Conservation (phyloP, 2,329 filamentous ascomycete genomes). For the Hypoxylon sp. region DNA sequence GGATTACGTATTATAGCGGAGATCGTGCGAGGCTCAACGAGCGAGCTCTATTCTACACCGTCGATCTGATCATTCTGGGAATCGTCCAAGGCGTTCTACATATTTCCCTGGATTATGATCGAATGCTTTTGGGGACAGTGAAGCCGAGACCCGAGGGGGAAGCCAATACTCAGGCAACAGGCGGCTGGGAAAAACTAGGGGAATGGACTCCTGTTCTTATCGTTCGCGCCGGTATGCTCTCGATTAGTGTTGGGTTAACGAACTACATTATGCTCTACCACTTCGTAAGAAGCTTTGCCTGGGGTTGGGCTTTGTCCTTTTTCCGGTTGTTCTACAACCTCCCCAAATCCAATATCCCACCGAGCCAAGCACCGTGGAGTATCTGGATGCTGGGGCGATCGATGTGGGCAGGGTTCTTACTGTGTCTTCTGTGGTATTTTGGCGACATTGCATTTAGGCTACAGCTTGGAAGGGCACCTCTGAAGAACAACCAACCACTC, state of each 20-base stretch:
- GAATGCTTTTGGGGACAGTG: conserved; percentile 66
- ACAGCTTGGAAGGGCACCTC: conserved; percentile 84
- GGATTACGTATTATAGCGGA: conserved; percentile 79
- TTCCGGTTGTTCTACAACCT: conserved; percentile 82
- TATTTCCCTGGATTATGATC: conserved; percentile 81
- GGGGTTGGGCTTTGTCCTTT: conserved; percentile 78
- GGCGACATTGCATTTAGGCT: conserved; percentile 83
- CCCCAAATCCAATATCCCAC: conserved; percentile 77
- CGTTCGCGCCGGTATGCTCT: conserved; percentile 50
- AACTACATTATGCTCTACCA: conserved; percentile 73
- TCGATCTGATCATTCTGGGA: conserved; percentile 78
- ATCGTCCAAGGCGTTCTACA: conserved; percentile 79
- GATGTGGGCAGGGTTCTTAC: conserved; percentile 73
- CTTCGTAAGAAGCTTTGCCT: conserved; percentile 74
- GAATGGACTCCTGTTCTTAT: conserved; percentile 57
- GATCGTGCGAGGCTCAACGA: conserved; percentile 88
- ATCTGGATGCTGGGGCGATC: conserved; percentile 70
- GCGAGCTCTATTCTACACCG: conserved; percentile 83
- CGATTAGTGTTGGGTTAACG: conserved; percentile 57
- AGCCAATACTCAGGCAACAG: conserved; percentile 34
- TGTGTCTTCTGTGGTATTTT: conserved; percentile 82
- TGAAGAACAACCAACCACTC: conserved; percentile 88
- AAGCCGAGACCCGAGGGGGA: conserved; percentile 49
- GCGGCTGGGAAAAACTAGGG: conserved; percentile 58
- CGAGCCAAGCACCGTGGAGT: conserved; percentile 70